Conservation (phyloP, 495 filamentous ascomycete genomes). For the Aspergillus taichungensis region DNA sequence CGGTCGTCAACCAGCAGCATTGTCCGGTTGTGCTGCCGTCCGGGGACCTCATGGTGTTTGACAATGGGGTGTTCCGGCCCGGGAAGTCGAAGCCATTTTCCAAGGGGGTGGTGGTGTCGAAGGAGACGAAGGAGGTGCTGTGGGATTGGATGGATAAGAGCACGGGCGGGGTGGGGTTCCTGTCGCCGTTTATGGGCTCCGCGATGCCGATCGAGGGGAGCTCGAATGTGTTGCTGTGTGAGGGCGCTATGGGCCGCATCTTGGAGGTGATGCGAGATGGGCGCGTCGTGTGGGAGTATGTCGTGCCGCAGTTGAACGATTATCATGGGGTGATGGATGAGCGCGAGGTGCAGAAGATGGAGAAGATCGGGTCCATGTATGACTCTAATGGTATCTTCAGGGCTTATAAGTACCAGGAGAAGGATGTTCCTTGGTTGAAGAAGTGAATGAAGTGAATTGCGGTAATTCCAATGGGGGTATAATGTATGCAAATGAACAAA, state of each 20-base stretch:
- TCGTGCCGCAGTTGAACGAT: slow-evolving; percentile 22
- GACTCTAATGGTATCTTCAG: slow-evolving; percentile 29
- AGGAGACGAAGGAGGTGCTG: slow-evolving; percentile 22
- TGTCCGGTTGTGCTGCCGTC: slow-evolving; percentile 29
- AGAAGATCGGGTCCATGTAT: slow-evolving; percentile 19
- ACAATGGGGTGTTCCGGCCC: slow-evolving; percentile 38
- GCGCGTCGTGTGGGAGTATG: slow-evolving; percentile 27
- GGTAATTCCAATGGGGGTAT: no score
- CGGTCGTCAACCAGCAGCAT: slow-evolving; percentile 36
- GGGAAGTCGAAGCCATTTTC: slow-evolving; percentile 32
- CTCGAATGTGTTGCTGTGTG: slow-evolving; percentile 36
- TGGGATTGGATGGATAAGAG: slow-evolving; percentile 38
- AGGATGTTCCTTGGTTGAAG: slow-evolving; percentile 24
- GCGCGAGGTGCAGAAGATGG: slow-evolving; percentile 12
- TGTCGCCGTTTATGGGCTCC: slow-evolving; percentile 43
- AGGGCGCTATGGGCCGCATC: slow-evolving; percentile 27
- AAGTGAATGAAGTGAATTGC: no score
- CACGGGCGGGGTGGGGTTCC: slow-evolving; percentile 33
- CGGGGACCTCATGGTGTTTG: slow-evolving; percentile 38
- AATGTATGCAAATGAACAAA: no score
- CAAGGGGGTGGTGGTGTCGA: slow-evolving; percentile 29
- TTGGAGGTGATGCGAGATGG: slow-evolving; percentile 27
- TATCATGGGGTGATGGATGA: slow-evolving; percentile 12
- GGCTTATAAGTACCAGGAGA: slow-evolving; percentile 26
- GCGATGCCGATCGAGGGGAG: slow-evolving; percentile 26